Evolutionary conservation across 352 stramenopile genomes (phyloP).

Genomic region (Globisporangium irregulare): DNA sequence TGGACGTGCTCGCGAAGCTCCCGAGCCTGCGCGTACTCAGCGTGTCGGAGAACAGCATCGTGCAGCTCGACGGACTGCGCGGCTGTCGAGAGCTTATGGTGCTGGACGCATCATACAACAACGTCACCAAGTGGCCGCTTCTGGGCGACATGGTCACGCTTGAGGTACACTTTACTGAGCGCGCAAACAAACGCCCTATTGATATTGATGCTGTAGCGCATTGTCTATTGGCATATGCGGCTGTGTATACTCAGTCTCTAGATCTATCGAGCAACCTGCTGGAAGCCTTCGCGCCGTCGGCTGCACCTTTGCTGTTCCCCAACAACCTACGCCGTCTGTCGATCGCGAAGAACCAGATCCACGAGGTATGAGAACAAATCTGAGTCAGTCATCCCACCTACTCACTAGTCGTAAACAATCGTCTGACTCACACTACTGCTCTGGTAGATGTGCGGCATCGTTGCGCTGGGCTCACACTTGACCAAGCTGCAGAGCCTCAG

Average conservation of each 20-base stretch:
- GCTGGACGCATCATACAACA: slow-evolving; percentile 62
- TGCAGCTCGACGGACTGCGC: slow-evolving; percentile 37
- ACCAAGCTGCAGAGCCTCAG: slow-evolving; percentile 38
- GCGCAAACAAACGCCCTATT: background rate
- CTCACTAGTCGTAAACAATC: background rate
- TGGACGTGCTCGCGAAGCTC: slow-evolving; percentile 42
- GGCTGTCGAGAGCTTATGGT: slow-evolving; percentile 30
- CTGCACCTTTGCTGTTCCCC: slow-evolving; percentile 33
- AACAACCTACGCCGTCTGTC: slow-evolving; percentile 37
- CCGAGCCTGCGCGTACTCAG: slow-evolving; percentile 44
- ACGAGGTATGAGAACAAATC: slow-evolving; percentile 32
- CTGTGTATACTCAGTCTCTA: slow-evolving; percentile 28
- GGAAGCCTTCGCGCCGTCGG: slow-evolving; percentile 26
- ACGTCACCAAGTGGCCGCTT: slow-evolving; percentile 50
- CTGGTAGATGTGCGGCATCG: slow-evolving; percentile 49
- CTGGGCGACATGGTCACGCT: slow-evolving; percentile 34
- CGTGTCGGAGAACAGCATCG: slow-evolving; percentile 55
- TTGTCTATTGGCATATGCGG: background rate
- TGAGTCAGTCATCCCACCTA: too few species aligned
- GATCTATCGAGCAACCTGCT: slow-evolving; percentile 66
- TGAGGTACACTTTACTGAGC: slow-evolving; percentile 28
- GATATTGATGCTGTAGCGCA: background rate
- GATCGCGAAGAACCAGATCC: slow-evolving; percentile 60
- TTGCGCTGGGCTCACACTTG: slow-evolving; percentile 36
- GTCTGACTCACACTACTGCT: background rate